These are phyloP conservation scores for Sclerotiophoma versabilis DNA, from an alignment of 2,329 filamentous ascomycete genomes.

Conservation along the genomic window DNA sequence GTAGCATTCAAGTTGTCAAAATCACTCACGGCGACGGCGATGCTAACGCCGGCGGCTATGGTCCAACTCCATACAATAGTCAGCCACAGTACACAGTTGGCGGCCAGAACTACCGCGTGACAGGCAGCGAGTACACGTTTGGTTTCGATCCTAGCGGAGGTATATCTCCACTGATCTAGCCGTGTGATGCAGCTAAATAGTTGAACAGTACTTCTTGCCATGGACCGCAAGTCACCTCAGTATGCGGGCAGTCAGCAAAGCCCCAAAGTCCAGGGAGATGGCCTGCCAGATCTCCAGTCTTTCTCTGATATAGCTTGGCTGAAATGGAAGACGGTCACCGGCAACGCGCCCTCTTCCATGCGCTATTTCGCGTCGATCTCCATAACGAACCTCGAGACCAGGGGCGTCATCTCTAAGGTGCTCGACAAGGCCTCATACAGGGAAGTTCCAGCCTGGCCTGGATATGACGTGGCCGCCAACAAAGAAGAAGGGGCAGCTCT, in stretches of 20 bases:
- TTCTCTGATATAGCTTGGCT: constrained; percentile 14
- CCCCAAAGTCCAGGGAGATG: constrained; percentile 6
- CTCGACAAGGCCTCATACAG: background rate
- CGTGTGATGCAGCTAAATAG: background rate
- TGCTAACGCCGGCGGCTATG: constrained; percentile 1
- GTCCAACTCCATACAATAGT: background rate
- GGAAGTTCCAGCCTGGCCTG: constrained; percentile 9
- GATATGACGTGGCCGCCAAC: background rate
- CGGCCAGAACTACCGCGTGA: constrained; percentile 2
- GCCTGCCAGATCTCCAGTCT: constrained; percentile 3
- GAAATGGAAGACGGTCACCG: constrained; percentile 8
- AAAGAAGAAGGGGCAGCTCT: constrained; percentile 6
- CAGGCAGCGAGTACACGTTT: constrained; percentile 12
- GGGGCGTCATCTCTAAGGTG: background rate
- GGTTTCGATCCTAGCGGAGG: constrained; percentile 11
- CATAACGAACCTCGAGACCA: constrained; percentile 9
- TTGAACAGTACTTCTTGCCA: constrained; percentile 1
- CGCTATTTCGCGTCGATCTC: constrained; percentile 7
- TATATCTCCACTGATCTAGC: background rate
- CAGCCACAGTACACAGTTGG: constrained; percentile 1
- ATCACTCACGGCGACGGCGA: constrained; percentile 6
- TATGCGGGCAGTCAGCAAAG: constrained; percentile 10
- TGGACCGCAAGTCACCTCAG: constrained; percentile 15
- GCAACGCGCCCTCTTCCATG: constrained; percentile 1
- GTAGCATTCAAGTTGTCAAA: constrained; percentile 1